Evolutionary conservation across 768 basidiomycete genomes (phyloP), one percentile per base, ranked within the genome.

Genomic region (Rhodotorula graminis): DNA sequence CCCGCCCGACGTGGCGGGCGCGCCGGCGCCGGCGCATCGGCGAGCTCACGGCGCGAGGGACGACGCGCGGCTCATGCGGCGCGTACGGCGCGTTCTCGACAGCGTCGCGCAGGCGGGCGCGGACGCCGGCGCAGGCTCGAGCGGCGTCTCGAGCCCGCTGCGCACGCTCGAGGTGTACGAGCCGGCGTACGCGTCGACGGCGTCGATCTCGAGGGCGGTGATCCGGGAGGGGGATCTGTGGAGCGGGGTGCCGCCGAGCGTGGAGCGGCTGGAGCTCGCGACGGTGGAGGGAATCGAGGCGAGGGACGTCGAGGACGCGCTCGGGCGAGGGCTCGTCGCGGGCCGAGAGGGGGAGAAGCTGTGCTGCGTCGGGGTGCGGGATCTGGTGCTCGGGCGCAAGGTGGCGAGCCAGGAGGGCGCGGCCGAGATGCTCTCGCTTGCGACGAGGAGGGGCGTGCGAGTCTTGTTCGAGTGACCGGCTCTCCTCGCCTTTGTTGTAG

Each of bases 81-180:
- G 68, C 6, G 15, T 69, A 4, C 57, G 57, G 23, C 49, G 52
- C 27, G n/a, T 61, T 23, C 52, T 67, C 21, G 5, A 6, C 15
- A 0, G 40, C 40, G 52, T 50, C 2, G n/a, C 44, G 6, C 29
- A 9, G 9, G 37, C 37, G 37, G 37, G 37, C 37, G 37, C 37
- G 9, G 9, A 5, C 37, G 37, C 37, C 37, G 37, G 5, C 37
- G 37, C 9, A 9, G 37, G 37, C 37, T 37, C 5, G 2, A 33
- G 50, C 18, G n/a, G 60, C 0, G 67, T 49, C 37, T 37, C 37
- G 37, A 37, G 37, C 19, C 56, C 55, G 11, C 62, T 69, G 0
- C 5, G 31, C 25, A 21, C 18, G 19, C 40, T 69, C 47, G 68
- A 69, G 68, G 49, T 72, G 25, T 68, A 60, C 58, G 65, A 72